A percentile compares a stretch with the other conserved stretches of the same genome.
phyloP scores from a whole-genome alignment of 176 grass and related monocot species.

The Stipa capillata region DNA sequence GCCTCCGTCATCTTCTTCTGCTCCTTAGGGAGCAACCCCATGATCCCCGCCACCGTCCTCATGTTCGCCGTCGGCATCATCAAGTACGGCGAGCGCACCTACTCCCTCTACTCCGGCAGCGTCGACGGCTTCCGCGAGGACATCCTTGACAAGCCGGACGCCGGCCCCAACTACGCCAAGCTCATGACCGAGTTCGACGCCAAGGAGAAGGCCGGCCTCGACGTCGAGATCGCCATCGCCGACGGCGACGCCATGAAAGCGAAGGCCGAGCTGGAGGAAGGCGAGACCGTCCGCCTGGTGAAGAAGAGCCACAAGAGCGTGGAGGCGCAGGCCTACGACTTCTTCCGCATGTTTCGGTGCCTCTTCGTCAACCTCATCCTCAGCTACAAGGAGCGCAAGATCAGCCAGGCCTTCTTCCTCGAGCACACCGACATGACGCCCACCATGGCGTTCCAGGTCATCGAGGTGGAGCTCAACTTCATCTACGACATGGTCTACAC shows the following conservation, averaged over 20 bases:
- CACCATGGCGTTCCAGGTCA: neutral
- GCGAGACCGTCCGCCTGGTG: accelerated
- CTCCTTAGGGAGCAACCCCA: neutral
- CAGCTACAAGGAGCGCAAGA: too few species aligned
- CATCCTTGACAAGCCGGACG: neutral
- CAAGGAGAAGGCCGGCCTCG: too few species aligned
- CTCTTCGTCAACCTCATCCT: conserved; percentile 25
- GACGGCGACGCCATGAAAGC: neutral
- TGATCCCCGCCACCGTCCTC: neutral
- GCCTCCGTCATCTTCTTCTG: neutral
- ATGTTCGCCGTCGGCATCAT: neutral
- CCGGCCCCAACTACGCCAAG: neutral
- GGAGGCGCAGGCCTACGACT: neutral
- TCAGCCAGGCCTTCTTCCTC: conserved; percentile 10
- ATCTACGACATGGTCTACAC: conserved; percentile 56
- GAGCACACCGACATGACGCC: accelerated
- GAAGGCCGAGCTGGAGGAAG: neutral
- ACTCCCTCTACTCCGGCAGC: too few species aligned
- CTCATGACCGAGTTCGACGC: too few species aligned
- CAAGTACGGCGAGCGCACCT: too few species aligned
- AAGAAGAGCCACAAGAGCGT: accelerated
- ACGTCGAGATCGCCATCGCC: too few species aligned
- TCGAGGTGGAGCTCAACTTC: conserved; percentile 45
- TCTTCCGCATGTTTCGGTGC: neutral
- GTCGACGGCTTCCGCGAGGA: neutral